Percentiles rank a stretch among this genome's conserved stretches.
These are phyloP conservation scores for Phyllosticta citriasiana DNA, from an alignment of 2,329 filamentous ascomycete species.

Conservation along the genomic window DNA sequence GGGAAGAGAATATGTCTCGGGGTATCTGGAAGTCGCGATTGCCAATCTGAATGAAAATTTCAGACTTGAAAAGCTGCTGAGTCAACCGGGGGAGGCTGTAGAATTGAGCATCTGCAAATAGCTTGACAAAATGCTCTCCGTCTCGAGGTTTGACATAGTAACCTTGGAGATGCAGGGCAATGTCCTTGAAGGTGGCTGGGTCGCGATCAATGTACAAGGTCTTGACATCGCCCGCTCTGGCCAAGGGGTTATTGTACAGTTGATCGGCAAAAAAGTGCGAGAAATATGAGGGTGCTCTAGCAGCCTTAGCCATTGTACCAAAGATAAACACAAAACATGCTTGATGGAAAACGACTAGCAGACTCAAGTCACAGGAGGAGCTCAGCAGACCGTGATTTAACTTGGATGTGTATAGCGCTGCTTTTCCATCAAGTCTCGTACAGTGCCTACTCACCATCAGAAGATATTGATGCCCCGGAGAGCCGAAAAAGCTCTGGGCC, in stretches of 20 bases:
- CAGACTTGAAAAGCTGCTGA: conserved; percentile 81
- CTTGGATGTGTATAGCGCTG: not conserved
- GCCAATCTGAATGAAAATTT: conserved; percentile 87
- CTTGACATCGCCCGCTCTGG: conserved; percentile 51
- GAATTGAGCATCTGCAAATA: conserved; percentile 93
- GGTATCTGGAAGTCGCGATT: conserved; percentile 81
- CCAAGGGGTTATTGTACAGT: conserved; percentile 49
- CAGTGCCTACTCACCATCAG: conserved; percentile 51
- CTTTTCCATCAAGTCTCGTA: not conserved
- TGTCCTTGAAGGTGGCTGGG: conserved; percentile 78
- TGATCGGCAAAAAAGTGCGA: conserved; percentile 88
- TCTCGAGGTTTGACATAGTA: conserved; percentile 79
- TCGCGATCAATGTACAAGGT: conserved; percentile 95
- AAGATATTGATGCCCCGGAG: conserved; percentile 60
- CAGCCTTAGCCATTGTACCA: conserved; percentile 35
- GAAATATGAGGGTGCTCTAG: conserved; percentile 86
- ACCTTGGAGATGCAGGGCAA: conserved; percentile 78
- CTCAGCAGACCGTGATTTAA: not conserved
- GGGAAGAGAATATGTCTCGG: conserved; percentile 68
- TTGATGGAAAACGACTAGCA: not conserved
- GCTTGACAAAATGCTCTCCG: conserved; percentile 76
- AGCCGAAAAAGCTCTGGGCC: conserved; percentile 58
- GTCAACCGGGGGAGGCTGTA: conserved; percentile 83
- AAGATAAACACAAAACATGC: not conserved
- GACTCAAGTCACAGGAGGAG: not conserved